These are phyloP conservation scores for Penicillium herquei DNA, from an alignment of 495 filamentous ascomycete genomes.

Conservation along the genomic window DNA sequence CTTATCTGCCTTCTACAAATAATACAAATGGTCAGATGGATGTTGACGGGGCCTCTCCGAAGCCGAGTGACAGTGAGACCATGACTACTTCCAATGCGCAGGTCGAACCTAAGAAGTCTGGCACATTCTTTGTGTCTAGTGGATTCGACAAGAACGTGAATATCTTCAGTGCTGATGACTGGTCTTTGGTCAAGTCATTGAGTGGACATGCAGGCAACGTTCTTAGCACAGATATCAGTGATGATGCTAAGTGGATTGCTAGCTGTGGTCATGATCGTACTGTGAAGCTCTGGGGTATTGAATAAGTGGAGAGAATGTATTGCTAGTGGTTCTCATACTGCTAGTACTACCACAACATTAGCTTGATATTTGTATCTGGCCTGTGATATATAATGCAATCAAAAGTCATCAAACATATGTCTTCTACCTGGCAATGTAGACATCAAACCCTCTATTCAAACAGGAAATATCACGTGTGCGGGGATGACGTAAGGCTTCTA, in stretches of 20 bases:
- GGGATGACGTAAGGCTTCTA: conserved; percentile 7
- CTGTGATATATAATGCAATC: not conserved
- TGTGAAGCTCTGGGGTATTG: conserved; percentile 92
- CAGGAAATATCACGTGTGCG: conserved; percentile 1
- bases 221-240: conserved; percentile 80
- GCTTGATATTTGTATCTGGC: not conserved
- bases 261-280: conserved; percentile 92
- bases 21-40: conserved; percentile 61
- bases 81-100: conserved; percentile 3
- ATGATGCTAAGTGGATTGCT: conserved; percentile 86
- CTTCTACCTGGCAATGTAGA: not conserved
- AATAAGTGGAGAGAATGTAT: conserved; percentile 47
- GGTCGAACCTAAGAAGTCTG: conserved; percentile 59
- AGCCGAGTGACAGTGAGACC: conserved; percentile 5
- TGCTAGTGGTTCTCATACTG: no score
- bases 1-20: conserved; percentile 50
- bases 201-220: conserved; percentile 91
- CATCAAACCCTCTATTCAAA: not conserved
- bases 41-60: conserved; percentile 48
- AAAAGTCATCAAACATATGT: not conserved
- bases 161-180: conserved; percentile 93
- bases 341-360: no score
- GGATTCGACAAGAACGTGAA: conserved; percentile 97
- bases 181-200: conserved; percentile 83
- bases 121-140: conserved; percentile 85